Percentiles rank a stretch among this genome's conserved stretches.
Evolutionary conservation across 2,329 filamentous ascomycete genomes (phyloP).

Genomic region (Myotisia sp.): DNA sequence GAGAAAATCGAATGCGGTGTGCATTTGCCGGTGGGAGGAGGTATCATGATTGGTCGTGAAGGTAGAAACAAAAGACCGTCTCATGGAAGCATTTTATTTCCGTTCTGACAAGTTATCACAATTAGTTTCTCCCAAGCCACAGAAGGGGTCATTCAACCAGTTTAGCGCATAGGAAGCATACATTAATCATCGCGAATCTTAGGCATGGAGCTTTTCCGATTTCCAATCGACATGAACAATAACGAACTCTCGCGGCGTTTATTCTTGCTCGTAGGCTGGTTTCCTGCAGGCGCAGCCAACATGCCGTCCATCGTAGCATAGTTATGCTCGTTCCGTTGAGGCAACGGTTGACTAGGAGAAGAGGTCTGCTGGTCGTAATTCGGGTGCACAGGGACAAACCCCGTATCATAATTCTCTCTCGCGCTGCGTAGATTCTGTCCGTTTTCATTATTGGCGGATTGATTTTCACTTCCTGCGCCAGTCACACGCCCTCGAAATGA

Average conservation of each 20-base stretch:
- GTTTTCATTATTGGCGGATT: conserved; percentile 15
- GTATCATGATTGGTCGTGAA: neutral
- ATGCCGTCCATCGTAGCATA: conserved; percentile 25
- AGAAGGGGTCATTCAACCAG: neutral
- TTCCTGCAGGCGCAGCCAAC: conserved; percentile 21
- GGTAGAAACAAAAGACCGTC: neutral
- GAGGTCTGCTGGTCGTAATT: conserved; percentile 33
- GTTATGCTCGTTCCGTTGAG: conserved; percentile 12
- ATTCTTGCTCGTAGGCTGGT: conserved; percentile 22
- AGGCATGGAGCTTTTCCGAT: conserved; percentile 17
- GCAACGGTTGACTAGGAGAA: no score
- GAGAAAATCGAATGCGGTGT: neutral
- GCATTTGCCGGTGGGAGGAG: neutral
- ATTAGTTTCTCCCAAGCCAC: neutral
- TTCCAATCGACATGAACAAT: conserved; percentile 29
- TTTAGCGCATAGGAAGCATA: neutral
- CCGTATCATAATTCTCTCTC: conserved; percentile 30
- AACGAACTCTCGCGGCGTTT: conserved; percentile 37
- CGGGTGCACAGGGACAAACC: conserved; percentile 38
- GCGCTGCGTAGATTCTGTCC: conserved; percentile 14
- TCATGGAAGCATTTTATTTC: neutral
- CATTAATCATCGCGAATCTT: conserved; percentile 14
- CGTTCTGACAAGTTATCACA: neutral
- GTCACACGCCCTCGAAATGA: conserved; percentile 27
- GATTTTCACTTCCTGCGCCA: conserved; percentile 12